Evolutionary conservation across 192 early-diverging fungal species (phyloP), one percentile per base, ranked within the genome.

Genomic region (Coemansia sp.): DNA sequence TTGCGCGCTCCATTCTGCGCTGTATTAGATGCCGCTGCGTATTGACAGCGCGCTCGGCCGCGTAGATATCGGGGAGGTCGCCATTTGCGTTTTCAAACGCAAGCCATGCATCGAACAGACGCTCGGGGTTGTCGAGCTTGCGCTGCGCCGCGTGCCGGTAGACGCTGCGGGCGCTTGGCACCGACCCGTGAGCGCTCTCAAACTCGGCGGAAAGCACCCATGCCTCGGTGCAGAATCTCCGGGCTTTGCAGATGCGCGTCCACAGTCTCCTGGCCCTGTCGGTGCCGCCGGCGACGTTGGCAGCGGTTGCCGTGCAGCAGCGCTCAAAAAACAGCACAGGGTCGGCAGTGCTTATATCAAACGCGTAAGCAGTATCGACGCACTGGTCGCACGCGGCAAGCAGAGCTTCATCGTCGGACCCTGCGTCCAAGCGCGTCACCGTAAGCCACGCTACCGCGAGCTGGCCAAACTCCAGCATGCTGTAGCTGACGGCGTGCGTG

Each of bases 61-160:
- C 54, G 21, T 32, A 27, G 1, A 65, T 48, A 4, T 42, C 35
- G 0, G 49, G 14, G 12, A 69, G 14, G 4, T 58, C 45, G 14
- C 73, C 73, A 6, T 30, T 52, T 10, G 38, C 6, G 35, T 62
- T 33, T 45, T 77, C 73, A 45, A 77, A 70, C n/a, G 44, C 40
- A 14, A 62, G 31, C 73, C 73, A 77, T 9, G 52, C 50, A 28
- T 63, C 60, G 59, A 70, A 77, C 46, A 77, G 54, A 22, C 63
- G 67, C 25, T 68, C 73, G 0, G 67, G 63, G 30, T 65, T 60
- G 42, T 77, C 73, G 6, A 77, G 67, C 45, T 33, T 66, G 25
- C 73, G 67, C 60, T 77, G 73, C 0, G 73, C 49, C n/a, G 67
- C 73, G 16, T 66, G 73, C 18, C 67, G 73, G 42, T 63, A 77